Evolutionary conservation across 208 protist genomes (phyloP).

Genomic region (Acanthamoeba sp.): DNA sequence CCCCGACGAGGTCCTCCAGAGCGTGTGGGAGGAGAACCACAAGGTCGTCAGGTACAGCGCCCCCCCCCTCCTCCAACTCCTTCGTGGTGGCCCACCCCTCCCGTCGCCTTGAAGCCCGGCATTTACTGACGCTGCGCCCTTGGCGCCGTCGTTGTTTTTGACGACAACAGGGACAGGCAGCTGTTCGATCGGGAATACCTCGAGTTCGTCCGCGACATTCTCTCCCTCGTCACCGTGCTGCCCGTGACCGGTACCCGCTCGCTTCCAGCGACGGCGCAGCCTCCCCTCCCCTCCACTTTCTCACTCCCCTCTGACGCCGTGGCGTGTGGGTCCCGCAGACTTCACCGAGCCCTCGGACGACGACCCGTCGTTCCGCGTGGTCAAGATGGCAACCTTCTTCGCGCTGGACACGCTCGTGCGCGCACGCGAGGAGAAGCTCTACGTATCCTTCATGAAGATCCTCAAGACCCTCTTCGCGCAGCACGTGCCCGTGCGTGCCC

Average conservation of each 20-base stretch:
- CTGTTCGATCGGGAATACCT: slow-evolving; percentile 55
- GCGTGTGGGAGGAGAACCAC: slow-evolving; percentile 58
- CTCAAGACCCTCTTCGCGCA: neutral
- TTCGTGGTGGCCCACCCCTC: neutral
- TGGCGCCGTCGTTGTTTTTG: too few species aligned
- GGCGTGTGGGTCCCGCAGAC: neutral
- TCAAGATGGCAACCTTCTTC: slow-evolving; percentile 38
- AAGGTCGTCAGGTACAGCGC: neutral
- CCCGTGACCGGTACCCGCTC: neutral
- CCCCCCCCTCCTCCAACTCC: neutral
- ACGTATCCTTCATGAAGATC: slow-evolving; percentile 15
- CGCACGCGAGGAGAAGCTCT: slow-evolving; percentile 52
- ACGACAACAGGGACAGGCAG: neutral
- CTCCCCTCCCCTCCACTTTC: neutral
- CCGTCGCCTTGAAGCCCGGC: too few species aligned
- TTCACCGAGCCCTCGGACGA: neutral
- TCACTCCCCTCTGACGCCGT: neutral
- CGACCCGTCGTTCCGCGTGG: neutral
- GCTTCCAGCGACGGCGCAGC: too few species aligned
- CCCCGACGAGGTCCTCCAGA: slow-evolving; percentile 46
- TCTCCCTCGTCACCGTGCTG: neutral
- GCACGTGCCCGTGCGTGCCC: neutral
- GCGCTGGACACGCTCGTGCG: slow-evolving; percentile 17
- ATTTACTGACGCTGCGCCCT: too few species aligned
- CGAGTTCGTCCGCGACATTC: slow-evolving; percentile 35